phyloP scores from a whole-genome alignment of 2,329 filamentous ascomycete species.

The Claviceps sp. region DNA sequence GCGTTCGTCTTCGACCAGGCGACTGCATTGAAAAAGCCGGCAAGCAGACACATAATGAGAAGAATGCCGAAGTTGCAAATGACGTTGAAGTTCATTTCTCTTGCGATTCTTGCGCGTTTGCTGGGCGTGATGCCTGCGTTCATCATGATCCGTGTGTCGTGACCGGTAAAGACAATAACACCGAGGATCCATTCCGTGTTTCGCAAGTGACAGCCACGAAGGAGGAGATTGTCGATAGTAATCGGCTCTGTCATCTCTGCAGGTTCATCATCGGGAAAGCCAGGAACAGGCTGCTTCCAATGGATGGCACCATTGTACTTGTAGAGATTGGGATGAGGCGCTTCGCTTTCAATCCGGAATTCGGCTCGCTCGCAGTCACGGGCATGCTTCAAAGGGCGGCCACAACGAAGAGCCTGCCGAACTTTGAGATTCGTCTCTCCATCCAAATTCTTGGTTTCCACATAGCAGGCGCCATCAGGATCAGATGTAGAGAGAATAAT shows the following conservation, averaged over 20 bases:
- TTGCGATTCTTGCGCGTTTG: conserved; percentile 81
- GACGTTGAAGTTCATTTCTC: conserved; percentile 94
- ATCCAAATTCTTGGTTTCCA: conserved; percentile 96
- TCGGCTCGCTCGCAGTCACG: conserved; percentile 82
- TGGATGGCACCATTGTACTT: conserved; percentile 82
- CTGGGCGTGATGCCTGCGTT: conserved; percentile 91
- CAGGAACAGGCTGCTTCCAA: conserved; percentile 64
- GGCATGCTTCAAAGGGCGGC: conserved; percentile 71
- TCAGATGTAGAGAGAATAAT: conserved; percentile 90
- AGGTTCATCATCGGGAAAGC: conserved; percentile 45
- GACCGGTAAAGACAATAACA: conserved; percentile 84
- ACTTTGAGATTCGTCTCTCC: conserved; percentile 97
- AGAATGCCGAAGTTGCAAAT: conserved; percentile 91
- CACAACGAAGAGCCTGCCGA: conserved; percentile 76
- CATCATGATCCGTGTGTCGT: conserved; percentile 98
- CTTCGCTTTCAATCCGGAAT: conserved; percentile 81
- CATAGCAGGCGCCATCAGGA: conserved; percentile 85
- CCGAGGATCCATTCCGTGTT: conserved; percentile 96
- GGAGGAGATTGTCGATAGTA: conserved; percentile 84
- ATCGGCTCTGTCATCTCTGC: conserved; percentile 84
- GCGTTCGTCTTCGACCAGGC: conserved; percentile 64
- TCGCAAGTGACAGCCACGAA: conserved; percentile 83
- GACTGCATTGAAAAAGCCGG: conserved; percentile 72
- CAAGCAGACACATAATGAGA: conserved; percentile 75
- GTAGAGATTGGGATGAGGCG: conserved; percentile 87